Conservation (phyloP, 1,284 basidiomycete genomes). For the Ganoderma leucocontextum region DNA sequence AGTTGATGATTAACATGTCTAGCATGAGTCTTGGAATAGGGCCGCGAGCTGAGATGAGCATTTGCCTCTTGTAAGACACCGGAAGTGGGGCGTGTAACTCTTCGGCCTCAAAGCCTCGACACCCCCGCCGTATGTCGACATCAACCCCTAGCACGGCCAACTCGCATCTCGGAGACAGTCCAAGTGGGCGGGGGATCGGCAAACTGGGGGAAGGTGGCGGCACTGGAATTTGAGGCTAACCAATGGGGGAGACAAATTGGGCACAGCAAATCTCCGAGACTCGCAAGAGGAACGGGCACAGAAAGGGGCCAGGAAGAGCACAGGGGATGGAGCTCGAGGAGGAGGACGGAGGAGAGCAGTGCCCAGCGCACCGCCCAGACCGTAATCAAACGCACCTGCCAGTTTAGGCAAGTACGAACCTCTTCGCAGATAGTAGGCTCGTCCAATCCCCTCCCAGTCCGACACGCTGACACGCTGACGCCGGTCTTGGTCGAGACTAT, state of each 20-base stretch:
- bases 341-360: neutral
- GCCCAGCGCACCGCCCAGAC: neutral
- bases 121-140: neutral
- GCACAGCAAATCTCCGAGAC: neutral
- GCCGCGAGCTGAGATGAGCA: no score
- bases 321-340: neutral
- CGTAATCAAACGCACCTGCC: neutral
- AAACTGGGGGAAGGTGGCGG: no score
- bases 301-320: neutral
- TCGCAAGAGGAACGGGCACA: neutral
- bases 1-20: no score
- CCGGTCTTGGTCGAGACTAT: no score
- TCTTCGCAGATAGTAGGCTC: no score
- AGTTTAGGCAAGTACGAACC: conserved; percentile 3
- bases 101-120: no score
- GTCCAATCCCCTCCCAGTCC: no score
- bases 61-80: no score
- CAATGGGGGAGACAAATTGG: neutral
- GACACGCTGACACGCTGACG: no score
- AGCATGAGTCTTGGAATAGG: no score
- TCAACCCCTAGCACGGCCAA: neutral
- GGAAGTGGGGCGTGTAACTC: no score
- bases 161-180: no score
- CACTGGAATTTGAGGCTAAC: neutral
- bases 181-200: neutral